Conservation (phyloP, 495 filamentous ascomycete species). For the Astrocystis sublimbata region DNA sequence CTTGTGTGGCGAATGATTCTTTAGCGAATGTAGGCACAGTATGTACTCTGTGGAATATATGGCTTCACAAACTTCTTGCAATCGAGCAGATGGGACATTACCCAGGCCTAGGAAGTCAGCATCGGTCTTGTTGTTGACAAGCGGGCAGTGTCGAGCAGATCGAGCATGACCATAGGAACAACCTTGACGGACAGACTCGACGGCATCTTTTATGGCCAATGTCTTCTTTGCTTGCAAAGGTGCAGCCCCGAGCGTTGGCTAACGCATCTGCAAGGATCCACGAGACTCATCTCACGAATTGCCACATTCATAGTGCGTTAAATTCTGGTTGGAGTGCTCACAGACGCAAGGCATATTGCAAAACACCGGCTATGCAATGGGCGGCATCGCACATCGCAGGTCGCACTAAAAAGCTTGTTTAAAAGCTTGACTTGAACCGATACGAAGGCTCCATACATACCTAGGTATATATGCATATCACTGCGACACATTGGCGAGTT, state of each 20-base stretch:
- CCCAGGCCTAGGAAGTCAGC: too few relatives aligned
- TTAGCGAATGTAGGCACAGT: neutral
- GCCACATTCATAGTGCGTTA: conserved; percentile 13
- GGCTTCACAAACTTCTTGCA: neutral
- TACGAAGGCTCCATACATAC: neutral
- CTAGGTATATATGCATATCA: neutral
- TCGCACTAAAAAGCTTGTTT: conserved; percentile 13
- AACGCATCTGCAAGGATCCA: conserved; percentile 7
- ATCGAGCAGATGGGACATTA: neutral
- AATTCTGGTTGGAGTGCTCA: conserved; percentile 17
- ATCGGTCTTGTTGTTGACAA: too few relatives aligned
- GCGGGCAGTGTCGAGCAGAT: neutral
- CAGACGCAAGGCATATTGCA: conserved; percentile 19
- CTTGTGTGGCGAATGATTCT: conserved; percentile 15
- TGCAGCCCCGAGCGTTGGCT: neutral
- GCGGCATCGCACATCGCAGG: neutral
- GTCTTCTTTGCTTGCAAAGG: neutral
- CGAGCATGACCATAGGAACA: neutral
- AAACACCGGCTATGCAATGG: conserved; percentile 19
- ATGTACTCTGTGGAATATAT: neutral
- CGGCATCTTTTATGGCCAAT: neutral
- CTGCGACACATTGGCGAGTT: neutral
- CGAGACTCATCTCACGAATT: neutral
- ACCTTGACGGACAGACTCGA: neutral
- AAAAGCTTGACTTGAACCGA: conserved; percentile 10